Evolutionary conservation across 108 stramenopile genomes (phyloP), one percentile per base, ranked within the genome.

Genomic region (Conticribra guillardii): DNA sequence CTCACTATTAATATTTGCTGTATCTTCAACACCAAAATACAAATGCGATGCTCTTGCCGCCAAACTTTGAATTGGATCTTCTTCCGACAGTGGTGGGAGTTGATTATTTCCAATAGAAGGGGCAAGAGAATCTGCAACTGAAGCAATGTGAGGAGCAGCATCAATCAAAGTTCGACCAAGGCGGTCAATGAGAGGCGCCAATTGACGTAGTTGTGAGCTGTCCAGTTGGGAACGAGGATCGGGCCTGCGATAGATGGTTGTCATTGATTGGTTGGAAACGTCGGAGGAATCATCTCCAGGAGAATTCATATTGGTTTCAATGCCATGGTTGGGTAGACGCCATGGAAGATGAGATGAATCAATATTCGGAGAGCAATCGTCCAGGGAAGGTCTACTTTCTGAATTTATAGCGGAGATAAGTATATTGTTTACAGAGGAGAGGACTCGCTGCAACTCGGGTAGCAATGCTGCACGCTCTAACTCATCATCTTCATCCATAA

Each of bases 151-250:
- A 2, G 91, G 89, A 3, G 95, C 92, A 4, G 88, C 81, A 80
- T 94, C 92, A 3, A 84, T 87, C 50, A 96, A 65, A 56, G 85
- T 86, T 30, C 96, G 60, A 23, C 96, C 96, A 26, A 96, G 65
- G 51, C 96, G 79, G 84, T 96, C 96, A 30, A 96, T 54, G 2
- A 93, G 76, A 21, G 95, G 89, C n/a, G 89, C 91, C 24, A 96
- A 73, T 27, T 65, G 79, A 44, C 79, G 71, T 24, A 80, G 55
- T 52, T 54, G 78, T 15, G 64, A 69, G 14, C 49, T 48, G 37
- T 70, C 70, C 52, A 73, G 33, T 49, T 29, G 54, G 45, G 22
- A 55, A 9, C 59, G 3, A 2, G 31, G 32, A 44, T 57, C 68
- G 22, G 45, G 26, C 34, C 69, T n/a, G 19, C 59, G 54, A 21